phyloP scores from a whole-genome alignment of 495 filamentous ascomycete genomes.

The Hypomontagnella submonticulosa region DNA sequence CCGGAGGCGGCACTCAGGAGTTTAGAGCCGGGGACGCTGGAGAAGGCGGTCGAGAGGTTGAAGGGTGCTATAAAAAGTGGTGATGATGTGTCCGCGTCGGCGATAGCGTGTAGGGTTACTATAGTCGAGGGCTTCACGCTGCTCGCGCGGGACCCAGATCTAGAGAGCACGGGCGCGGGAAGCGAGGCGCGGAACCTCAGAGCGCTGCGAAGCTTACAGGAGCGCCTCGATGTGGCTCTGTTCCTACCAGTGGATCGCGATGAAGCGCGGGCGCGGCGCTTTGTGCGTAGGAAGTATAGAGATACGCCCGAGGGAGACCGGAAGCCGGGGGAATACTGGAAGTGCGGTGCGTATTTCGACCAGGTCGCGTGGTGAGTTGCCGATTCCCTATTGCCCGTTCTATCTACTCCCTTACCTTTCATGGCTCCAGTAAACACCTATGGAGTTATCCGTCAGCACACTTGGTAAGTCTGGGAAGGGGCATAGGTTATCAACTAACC shows the following conservation, averaged over 20 bases:
- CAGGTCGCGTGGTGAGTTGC: slow-evolving; percentile 20
- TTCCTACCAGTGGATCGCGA: slow-evolving; percentile 1
- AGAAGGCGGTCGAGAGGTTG: background rate
- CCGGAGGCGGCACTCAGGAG: background rate
- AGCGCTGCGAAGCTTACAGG: slow-evolving; percentile 1
- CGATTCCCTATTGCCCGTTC: background rate
- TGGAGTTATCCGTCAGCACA: too few species aligned
- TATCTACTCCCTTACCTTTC: background rate
- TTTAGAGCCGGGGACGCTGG: background rate
- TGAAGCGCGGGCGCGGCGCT: background rate
- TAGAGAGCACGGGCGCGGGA: background rate
- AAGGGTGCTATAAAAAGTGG: background rate
- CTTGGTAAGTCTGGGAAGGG: too few species aligned
- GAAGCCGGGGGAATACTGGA: slow-evolving; percentile 2
- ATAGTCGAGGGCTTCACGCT: slow-evolving; percentile 11
- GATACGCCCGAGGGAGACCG: slow-evolving; percentile 3
- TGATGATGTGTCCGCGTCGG: too few species aligned
- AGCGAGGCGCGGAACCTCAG: slow-evolving; percentile 1
- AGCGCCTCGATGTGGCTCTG: slow-evolving; percentile 8
- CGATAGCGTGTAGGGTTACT: background rate
- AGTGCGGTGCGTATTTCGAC: slow-evolving; percentile 18
- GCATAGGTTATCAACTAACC: too few species aligned
- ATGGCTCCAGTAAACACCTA: too few species aligned
- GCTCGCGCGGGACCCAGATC: slow-evolving; percentile 1
- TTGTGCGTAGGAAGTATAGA: background rate